Base-by-base conservation (phyloP, 352 stramenopile genomes). In the Globisporangium rhizosaccharum region DNA sequence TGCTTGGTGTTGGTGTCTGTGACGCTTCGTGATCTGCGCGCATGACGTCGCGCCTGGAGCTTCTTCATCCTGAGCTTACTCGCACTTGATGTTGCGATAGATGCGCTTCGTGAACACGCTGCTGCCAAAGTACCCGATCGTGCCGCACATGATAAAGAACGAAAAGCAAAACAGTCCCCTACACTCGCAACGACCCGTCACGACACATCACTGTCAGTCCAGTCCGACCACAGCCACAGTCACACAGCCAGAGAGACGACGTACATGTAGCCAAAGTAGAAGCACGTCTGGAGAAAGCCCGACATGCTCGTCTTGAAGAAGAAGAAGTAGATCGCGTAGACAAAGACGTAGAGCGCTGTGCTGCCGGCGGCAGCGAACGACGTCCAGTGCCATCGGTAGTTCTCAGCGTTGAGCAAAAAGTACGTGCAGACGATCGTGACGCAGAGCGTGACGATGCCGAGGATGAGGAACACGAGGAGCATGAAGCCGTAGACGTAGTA, bases 401-500 rank as follows among this genome's bases (percentile, higher is more conserved):
- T 99, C 73, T 99, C 97, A 33, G 93, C 85, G 68, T 99, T 99
- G 37, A 99, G 78, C 59, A 98, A 76, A 62, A 99, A 98, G 75
- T 99, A 99, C 20, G 98, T 98, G 58, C 96, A 96, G 59, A 99
- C 97, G 69, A 99, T 98, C 11, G 96, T 98, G 28, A 98, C 97
- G 71, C 98, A 99, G 11, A 98, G 86, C 23, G 97, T 98, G 42
- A 99, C 97, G 50, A 99, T 96, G 37, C 80, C 92, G 41, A 99
- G 77, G 63, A 99, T 99, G 53, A 96, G 68, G 72, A 98, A 98
- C 20, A 99, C 96, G 51, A 99, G 84, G 58, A 99, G 81, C 75
- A 99, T 95, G 73, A 99, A 99, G 52, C 97, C 97, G 75, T 99
- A 99, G 15, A 99, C 97, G 76, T 99, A 99, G 80, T 99, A 99